Evolutionary conservation across 768 basidiomycete genomes (phyloP).

Genomic region (Suillus variegatus): DNA sequence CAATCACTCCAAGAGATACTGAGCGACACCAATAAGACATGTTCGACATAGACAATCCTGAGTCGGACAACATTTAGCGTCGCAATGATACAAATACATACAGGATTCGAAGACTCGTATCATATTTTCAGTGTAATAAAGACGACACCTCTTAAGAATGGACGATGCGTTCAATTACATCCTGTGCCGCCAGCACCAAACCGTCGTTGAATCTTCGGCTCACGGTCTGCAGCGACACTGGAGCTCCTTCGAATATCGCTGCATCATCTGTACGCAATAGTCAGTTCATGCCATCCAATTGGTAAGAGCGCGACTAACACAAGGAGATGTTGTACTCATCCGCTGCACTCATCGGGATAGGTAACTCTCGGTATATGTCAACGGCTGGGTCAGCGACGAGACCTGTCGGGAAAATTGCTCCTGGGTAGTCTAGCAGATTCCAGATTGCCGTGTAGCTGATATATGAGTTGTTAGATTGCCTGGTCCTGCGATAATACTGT

Average conservation of each 20-base stretch:
- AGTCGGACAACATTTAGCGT: not conserved
- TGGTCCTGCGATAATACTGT: slow-evolving; percentile 19
- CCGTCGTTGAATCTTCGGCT: slow-evolving; percentile 29
- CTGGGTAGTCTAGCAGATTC: slow-evolving; percentile 48
- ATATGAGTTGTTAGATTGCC: slow-evolving; percentile 34
- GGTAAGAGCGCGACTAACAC: slow-evolving; percentile 17
- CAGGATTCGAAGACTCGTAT: not conserved
- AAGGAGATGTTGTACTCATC: slow-evolving; percentile 20
- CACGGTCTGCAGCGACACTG: slow-evolving; percentile 24
- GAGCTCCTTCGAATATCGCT: slow-evolving; percentile 15
- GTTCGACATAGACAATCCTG: not conserved
- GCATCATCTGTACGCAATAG: slow-evolving; percentile 22
- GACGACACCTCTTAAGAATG: slow-evolving; percentile 15
- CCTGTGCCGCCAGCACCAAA: slow-evolving; percentile 26
- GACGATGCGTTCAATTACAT: slow-evolving; percentile 25
- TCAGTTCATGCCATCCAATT: slow-evolving; percentile 11
- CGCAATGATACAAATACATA: not conserved
- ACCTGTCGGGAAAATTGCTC: slow-evolving; percentile 45
- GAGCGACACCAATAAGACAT: not conserved
- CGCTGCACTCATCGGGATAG: slow-evolving; percentile 18
- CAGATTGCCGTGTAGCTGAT: slow-evolving; percentile 41
- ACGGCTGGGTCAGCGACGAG: slow-evolving; percentile 26
- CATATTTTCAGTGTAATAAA: slow-evolving; percentile 10
- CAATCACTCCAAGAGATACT: not conserved
- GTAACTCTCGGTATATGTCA: slow-evolving; percentile 18